A percentile compares a stretch with the other conserved stretches of the same genome.
phyloP scores from a whole-genome alignment of 352 stramenopile species.

The Globisporangium barbulae region DNA sequence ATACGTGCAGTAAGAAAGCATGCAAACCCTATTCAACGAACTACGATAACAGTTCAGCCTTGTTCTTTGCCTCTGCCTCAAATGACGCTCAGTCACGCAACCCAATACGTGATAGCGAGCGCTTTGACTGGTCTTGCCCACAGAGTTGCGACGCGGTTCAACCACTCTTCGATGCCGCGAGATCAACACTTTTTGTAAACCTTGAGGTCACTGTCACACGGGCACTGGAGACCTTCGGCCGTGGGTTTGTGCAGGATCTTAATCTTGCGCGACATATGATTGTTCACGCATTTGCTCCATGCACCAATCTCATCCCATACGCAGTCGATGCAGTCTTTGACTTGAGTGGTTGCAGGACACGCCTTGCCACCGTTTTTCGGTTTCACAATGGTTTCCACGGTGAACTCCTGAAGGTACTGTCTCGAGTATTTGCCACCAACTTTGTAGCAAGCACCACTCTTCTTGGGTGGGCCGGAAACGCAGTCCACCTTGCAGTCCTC shows the following conservation, averaged over 20 bases:
- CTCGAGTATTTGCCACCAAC: not conserved
- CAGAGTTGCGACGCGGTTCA: no score
- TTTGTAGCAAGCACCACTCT: not conserved
- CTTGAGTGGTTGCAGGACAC: not conserved
- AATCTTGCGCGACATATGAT: not conserved
- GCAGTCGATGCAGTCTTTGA: not conserved
- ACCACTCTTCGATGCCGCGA: not conserved
- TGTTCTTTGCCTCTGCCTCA: no score
- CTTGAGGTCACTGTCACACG: not conserved
- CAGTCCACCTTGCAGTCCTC: not conserved
- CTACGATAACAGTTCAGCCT: no score
- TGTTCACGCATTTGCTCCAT: not conserved
- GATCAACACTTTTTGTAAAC: not conserved
- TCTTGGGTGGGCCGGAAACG: not conserved
- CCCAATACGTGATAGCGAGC: no score
- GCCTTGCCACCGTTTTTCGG: conserved; percentile 3
- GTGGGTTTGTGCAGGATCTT: not conserved
- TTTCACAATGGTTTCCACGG: not conserved
- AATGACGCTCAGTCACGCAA: no score
- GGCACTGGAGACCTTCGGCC: not conserved
- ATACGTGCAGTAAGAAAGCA: no score
- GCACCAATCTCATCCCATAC: not conserved
- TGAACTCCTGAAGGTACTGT: not conserved
- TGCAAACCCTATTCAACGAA: no score
- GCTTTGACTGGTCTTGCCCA: no score